Percentiles rank a stretch among this genome's conserved stretches.
Evolutionary conservation across 331 rosid genomes (phyloP).

Genomic region (Quercus phellos): DNA sequence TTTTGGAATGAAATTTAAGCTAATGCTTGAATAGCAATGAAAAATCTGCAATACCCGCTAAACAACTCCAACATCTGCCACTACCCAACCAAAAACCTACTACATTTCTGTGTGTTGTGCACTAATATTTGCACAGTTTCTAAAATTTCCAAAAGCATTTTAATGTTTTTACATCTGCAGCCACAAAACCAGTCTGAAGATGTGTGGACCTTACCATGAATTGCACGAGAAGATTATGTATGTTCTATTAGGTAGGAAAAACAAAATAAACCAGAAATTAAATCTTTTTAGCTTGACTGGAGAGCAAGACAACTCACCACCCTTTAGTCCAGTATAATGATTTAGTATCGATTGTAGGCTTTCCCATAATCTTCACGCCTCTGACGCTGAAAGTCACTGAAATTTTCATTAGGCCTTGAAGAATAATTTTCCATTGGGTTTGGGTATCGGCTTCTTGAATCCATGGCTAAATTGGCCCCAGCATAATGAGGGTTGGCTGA

Average conservation of each 20-base stretch:
- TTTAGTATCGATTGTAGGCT: constrained; percentile 74
- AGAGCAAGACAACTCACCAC: constrained; percentile 70
- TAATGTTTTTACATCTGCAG: background rate
- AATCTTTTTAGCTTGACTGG: constrained; percentile 24
- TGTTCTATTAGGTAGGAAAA: constrained; percentile 17
- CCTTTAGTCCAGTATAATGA: constrained; percentile 31
- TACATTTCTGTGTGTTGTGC: constrained; percentile 3
- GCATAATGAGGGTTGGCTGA: constrained; percentile 54
- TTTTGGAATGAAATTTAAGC: constrained; percentile 59
- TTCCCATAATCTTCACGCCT: constrained; percentile 74
- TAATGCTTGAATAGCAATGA: constrained; percentile 26
- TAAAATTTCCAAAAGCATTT: background rate
- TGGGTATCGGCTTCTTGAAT: constrained; percentile 73
- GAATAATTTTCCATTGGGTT: constrained; percentile 58
- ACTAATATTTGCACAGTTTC: constrained; percentile 11
- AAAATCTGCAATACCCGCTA: constrained; percentile 25
- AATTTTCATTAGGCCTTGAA: constrained; percentile 69
- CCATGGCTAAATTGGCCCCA: constrained; percentile 53
- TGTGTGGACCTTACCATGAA: constrained; percentile 20
- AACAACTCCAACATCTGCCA: constrained; percentile 15
- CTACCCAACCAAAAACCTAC: constrained; percentile 16
- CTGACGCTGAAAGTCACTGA: constrained; percentile 65
- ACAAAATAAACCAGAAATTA: constrained; percentile 16
- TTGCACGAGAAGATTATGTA: constrained; percentile 17
- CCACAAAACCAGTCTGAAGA: constrained; percentile 18